Percentiles rank a stretch among this genome's conserved stretches.
phyloP scores from a whole-genome alignment of 306 rosid species.

The Cucurbita argyrosperma region DNA sequence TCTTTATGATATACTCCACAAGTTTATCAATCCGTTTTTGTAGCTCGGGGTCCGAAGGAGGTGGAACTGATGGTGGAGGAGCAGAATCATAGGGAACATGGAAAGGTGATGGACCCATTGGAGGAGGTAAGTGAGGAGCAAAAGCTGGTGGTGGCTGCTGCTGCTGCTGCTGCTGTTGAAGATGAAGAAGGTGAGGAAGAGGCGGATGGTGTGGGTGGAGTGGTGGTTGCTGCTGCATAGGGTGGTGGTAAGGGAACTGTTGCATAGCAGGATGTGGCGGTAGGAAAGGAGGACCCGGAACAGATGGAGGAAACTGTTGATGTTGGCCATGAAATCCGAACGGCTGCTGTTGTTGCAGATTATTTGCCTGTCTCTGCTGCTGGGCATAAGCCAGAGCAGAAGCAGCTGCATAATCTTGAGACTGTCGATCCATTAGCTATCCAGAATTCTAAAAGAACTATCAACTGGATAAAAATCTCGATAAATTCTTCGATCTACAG shows the following conservation, averaged over 20 bases:
- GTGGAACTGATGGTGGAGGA: slow-evolving; percentile 52
- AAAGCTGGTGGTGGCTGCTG: slow-evolving; percentile 52
- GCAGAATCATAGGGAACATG: slow-evolving; percentile 34
- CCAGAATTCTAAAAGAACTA: neutral
- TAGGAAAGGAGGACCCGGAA: slow-evolving; percentile 68
- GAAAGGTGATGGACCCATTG: slow-evolving; percentile 44
- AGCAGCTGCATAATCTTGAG: slow-evolving; percentile 74
- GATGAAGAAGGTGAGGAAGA: slow-evolving; percentile 44
- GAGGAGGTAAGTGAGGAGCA: slow-evolving; percentile 53
- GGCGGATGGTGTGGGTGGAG: slow-evolving; percentile 45
- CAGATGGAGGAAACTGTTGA: slow-evolving; percentile 66
- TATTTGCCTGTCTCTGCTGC: slow-evolving; percentile 55
- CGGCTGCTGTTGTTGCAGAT: slow-evolving; percentile 45
- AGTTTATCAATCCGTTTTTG: slow-evolving; percentile 86
- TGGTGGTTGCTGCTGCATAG: slow-evolving; percentile 45
- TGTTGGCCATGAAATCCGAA: slow-evolving; percentile 82
- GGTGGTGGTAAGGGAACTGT: slow-evolving; percentile 66
- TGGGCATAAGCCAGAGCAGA: slow-evolving; percentile 81
- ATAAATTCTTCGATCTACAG: slow-evolving; percentile 1
- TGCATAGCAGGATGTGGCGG: slow-evolving; percentile 69
- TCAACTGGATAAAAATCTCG: neutral
- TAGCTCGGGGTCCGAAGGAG: slow-evolving; percentile 84
- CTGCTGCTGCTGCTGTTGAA: slow-evolving; percentile 65
- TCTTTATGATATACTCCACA: slow-evolving; percentile 76
- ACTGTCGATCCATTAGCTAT: slow-evolving; percentile 57